phyloP scores from a whole-genome alignment of 345 rosid genomes.

The Geranium brycei region DNA sequence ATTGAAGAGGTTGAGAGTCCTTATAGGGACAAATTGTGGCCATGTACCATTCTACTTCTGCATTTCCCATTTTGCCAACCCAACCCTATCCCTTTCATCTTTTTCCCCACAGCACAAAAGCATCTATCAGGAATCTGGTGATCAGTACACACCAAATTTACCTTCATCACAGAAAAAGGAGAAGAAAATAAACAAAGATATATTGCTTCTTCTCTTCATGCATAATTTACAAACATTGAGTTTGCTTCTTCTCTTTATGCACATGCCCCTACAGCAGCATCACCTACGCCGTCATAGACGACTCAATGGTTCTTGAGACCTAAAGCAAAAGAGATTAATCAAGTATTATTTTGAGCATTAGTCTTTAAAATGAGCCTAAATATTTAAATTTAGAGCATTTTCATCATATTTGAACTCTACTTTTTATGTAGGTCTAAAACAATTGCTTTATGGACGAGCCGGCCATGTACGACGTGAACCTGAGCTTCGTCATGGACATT shows the following conservation, averaged over 20 bases:
- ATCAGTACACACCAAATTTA: too few species aligned
- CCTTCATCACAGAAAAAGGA: too few species aligned
- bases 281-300: conserved; percentile 16
- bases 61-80: not conserved
- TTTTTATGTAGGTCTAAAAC: too few species aligned
- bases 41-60: not conserved
- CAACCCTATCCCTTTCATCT: not conserved
- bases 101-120: not conserved
- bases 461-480: conserved; percentile 49
- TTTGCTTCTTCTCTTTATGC: too few species aligned
- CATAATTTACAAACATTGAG: not conserved
- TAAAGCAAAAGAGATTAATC: too few species aligned
- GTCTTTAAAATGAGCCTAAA: too few species aligned
- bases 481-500: conserved; percentile 93
- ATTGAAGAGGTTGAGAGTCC: not conserved
- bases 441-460: too few species aligned
- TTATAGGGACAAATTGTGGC: not conserved
- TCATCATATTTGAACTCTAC: too few species aligned
- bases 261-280: conserved; percentile 87
- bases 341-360: too few species aligned
- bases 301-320: too few species aligned
- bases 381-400: too few species aligned
- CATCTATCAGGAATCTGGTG: not conserved
- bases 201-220: not conserved
- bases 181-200: not conserved